Evolutionary conservation across 257 asterid genomes (phyloP).

Genomic region (Verbascum thapsus): DNA sequence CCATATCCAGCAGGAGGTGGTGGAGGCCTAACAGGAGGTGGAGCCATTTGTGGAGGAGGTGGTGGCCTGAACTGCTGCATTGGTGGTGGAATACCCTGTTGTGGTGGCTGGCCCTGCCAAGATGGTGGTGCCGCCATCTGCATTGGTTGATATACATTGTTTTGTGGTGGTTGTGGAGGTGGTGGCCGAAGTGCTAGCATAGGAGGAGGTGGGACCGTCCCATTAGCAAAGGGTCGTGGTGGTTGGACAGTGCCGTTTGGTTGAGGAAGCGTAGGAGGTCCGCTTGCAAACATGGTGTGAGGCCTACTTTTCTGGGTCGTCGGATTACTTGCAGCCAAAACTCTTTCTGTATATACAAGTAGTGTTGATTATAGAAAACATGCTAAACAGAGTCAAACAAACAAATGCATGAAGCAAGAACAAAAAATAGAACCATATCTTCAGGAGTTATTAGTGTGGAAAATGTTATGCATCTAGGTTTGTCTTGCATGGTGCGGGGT

Average conservation of each 20-base stretch:
- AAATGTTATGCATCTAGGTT: background rate
- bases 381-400: background rate
- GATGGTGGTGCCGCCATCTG: conserved; percentile 59
- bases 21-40: conserved; percentile 59
- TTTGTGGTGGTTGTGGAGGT: conserved; percentile 54
- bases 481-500: no score
- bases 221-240: conserved; percentile 78
- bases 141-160: conserved; percentile 53
- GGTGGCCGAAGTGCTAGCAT: conserved; percentile 57
- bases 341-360: conserved; percentile 62
- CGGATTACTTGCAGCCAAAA: conserved; percentile 90
- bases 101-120: conserved; percentile 83
- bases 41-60: conserved; percentile 64
- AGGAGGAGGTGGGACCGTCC: conserved; percentile 66
- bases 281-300: conserved; percentile 95
- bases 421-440: background rate
- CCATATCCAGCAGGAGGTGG: conserved; percentile 72
- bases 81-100: conserved; percentile 53
- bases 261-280: conserved; percentile 78
- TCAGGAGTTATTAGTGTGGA: background rate
- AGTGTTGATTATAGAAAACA: background rate
- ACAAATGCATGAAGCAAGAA: background rate
- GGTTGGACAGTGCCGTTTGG: conserved; percentile 64
- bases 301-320: conserved; percentile 75
- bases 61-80: conserved; percentile 83